Base-by-base conservation (phyloP, 2,329 filamentous ascomycete genomes). In the Waltergamsia citrina region DNA sequence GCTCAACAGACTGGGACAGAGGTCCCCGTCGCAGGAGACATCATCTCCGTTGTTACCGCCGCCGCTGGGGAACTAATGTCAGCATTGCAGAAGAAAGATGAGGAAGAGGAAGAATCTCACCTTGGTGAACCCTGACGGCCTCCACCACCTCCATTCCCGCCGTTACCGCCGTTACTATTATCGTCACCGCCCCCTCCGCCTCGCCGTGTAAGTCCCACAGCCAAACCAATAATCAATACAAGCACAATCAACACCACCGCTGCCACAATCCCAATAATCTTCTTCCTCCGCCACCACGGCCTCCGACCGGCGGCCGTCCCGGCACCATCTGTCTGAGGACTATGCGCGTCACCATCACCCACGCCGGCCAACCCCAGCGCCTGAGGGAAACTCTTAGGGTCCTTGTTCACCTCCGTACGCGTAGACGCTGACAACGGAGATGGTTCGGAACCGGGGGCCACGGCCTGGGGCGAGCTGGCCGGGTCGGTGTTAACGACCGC, bases 271-370 rank as follows among this genome's bases (percentile, higher is more conserved):
- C 9, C 30, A 6, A 32, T n/a, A 11, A 20, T 20, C 30, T 14
- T 23, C 30, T 23, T 32, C 20, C 30, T 32, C 30, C 8, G n/a
- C 10, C 18, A 32, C 30, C 30, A 32, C 7, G 17, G 17, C 30
- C 19, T 32, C 14, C 6, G 17, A 16, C 15, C 28, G 12, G 28
- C 28, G 14, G 14, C 17, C n/a, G 28, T n/a, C 6, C 5, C 6
- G 12, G 14, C 15, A 11, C 28, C 28, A 30, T 5, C 14, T 16
- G 12, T 18, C 7, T 18, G 15, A 6, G 28, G 6, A 30, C 16
- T 16, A 30, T 7, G 8, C 6, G 12, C 6, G 7, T 18, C 28
- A 11, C 15, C 6, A 6, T 16, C 28, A 6, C 15, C 7, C 23
- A 25, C n/a, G 23, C 23, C 23, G n/a, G 9, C n/a, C 9, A 25